Evolutionary conservation across 2,329 filamentous ascomycete genomes (phyloP), one percentile per base, ranked within the genome.

Genomic region (Aspergillus felis): DNA sequence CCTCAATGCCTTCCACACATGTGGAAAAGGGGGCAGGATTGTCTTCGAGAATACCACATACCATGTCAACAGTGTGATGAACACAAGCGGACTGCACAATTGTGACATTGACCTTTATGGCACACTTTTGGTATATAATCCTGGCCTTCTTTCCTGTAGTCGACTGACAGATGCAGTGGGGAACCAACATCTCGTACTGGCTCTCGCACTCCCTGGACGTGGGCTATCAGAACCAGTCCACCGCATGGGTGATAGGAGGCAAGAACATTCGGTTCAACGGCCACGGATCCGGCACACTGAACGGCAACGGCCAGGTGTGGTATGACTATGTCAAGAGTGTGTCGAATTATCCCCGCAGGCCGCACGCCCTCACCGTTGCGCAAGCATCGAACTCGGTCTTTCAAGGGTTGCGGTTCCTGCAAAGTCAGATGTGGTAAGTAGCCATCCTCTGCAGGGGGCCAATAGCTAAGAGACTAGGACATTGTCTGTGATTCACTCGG

Each of bases 361-460:
- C 71, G 6, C 61, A 67, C 48, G 64, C 65, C 4, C 57, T 73
- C 44, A 73, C 71, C 1, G 54, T 72, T 24, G 54, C 48, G 2
- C 54, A 50, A 1, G 29, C 61, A 3, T 63, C 51, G 7, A 61
- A 65, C 32, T 65, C 62, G 8, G 59, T 60, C 2, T 55, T 70
- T 38, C 42, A 49, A 22, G 66, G 68, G 0, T 12, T 70, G 1
- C 58, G 57, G 2, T 68, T 70, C 28, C 29, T 86, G 7, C 78
- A 83, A 58, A 82, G 78, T 58, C 83, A 86, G 70, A 86, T 86
- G 83, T 86, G 84, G 79, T 76, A 59, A 25, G 65, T 59, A 27
- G 44, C 7, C 5, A 28, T 50, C 32, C 5, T 17, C 32, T 17
- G 14, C 32, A 38, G 29, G 14, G 3, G 1, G 6, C 7, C 14